A percentile compares a stretch with the other conserved stretches of the same genome.
These are phyloP conservation scores for Mucor ambiguus DNA, from an alignment of 371 early-diverging fungal species.

Conservation along the genomic window DNA sequence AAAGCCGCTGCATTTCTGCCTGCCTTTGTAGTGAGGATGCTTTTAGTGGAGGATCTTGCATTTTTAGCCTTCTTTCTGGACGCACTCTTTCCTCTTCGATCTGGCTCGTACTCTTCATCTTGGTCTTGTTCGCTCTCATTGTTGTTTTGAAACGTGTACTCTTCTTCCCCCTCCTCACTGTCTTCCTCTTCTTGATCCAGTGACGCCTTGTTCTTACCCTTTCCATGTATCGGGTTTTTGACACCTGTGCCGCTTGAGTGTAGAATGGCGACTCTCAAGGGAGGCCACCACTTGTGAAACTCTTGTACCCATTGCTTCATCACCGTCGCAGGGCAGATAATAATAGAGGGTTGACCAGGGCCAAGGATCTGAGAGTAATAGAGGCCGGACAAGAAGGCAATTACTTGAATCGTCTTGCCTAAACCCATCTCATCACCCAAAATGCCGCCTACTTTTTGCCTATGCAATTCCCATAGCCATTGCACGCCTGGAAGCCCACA, in stretches of 20 bases:
- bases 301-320: constrained; percentile 97
- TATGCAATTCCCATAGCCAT: constrained; percentile 94
- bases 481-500: constrained; percentile 53
- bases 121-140: constrained; percentile 43
- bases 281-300: constrained; percentile 96
- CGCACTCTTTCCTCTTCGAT: constrained; percentile 32
- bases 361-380: constrained; percentile 57
- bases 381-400: constrained; percentile 79
- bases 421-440: constrained; percentile 99
- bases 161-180: not conserved
- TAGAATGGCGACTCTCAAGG: constrained; percentile 85
- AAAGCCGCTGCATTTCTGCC: constrained; percentile 39
- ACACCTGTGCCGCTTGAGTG: constrained; percentile 86
- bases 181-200: not conserved
- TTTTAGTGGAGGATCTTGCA: constrained; percentile 13
- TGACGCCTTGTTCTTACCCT: not conserved
- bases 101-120: constrained; percentile 46
- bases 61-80: constrained; percentile 29
- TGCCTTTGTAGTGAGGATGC: constrained; percentile 40
- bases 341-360: constrained; percentile 62
- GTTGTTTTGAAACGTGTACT: not conserved
- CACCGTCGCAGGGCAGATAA: constrained; percentile 97
- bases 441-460: constrained; percentile 91
- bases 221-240: constrained; percentile 13
- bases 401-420: constrained; percentile 97